phyloP scores from a whole-genome alignment of 2,329 filamentous ascomycete species.

The Cryphonectria nitschkei region DNA sequence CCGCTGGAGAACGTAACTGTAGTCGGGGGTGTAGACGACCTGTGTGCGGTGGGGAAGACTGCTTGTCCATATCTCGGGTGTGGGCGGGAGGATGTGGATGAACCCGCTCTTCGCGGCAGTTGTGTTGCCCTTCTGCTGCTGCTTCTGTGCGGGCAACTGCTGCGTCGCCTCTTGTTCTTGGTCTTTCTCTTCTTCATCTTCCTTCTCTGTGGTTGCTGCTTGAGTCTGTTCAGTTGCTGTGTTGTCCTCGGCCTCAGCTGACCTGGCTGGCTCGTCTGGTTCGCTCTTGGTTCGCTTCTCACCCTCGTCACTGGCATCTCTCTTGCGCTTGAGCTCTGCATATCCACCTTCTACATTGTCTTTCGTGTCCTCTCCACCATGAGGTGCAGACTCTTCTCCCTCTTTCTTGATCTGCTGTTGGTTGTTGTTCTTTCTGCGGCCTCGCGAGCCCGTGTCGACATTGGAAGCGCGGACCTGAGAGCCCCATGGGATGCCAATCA shows the following conservation, averaged over 20 bases:
- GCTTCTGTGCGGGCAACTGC: slow-evolving; percentile 27
- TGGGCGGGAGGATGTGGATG: slow-evolving; percentile 76
- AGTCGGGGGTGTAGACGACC: slow-evolving; percentile 85
- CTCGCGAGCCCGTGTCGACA: slow-evolving; percentile 89
- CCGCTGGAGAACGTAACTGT: slow-evolving; percentile 80
- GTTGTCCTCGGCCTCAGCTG: slow-evolving; percentile 17
- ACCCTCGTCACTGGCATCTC: slow-evolving; percentile 40
- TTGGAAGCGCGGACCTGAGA: slow-evolving; percentile 87
- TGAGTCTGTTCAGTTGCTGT: slow-evolving; percentile 31
- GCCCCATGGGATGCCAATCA: slow-evolving; percentile 83
- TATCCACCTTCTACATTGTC: slow-evolving; percentile 38
- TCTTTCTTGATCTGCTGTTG: slow-evolving; percentile 56
- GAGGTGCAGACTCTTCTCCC: slow-evolving; percentile 32
- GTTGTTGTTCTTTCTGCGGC: slow-evolving; percentile 56
- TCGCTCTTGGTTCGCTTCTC: slow-evolving; percentile 32
- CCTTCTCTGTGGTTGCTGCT: background rate
- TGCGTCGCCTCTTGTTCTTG: slow-evolving; percentile 29
- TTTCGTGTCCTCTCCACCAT: background rate
- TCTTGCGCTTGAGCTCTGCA: slow-evolving; percentile 31
- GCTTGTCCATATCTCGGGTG: slow-evolving; percentile 80
- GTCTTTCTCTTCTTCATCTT: background rate
- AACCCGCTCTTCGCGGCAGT: slow-evolving; percentile 68
- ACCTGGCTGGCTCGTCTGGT: slow-evolving; percentile 26
- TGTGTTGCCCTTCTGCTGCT: slow-evolving; percentile 35
- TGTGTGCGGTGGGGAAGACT: slow-evolving; percentile 82